A percentile compares a stretch with the other conserved stretches of the same genome.
These are phyloP conservation scores for Mimosa bimucronata DNA, from an alignment of 306 rosid species.

Conservation along the genomic window DNA sequence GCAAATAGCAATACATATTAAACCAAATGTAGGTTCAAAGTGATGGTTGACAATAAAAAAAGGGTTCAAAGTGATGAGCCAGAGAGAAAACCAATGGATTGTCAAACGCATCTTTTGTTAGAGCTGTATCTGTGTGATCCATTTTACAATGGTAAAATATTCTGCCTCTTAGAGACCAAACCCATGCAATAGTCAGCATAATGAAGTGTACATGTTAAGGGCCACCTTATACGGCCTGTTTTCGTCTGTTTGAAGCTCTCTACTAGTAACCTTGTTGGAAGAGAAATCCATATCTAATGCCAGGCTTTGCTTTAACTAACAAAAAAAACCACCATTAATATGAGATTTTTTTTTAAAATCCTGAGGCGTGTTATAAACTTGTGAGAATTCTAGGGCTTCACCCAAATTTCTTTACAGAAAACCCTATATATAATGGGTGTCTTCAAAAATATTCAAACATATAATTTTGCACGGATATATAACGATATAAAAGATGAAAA, in stretches of 20 bases:
- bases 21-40: not conserved
- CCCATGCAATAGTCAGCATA: not conserved
- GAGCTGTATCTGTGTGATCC: no score
- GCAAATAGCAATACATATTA: not conserved
- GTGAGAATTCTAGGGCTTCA: not conserved
- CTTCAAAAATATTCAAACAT: not conserved
- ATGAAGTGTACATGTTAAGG: no score
- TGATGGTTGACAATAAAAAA: no score
- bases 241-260: no score
- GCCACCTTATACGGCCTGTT: no score
- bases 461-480: not conserved
- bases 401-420: not conserved
- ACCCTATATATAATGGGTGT: not conserved
- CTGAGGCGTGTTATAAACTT: not conserved
- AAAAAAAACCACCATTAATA: no score
- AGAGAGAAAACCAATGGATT: not conserved
- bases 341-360: not conserved
- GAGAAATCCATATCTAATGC: not conserved
- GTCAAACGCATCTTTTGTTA: no score
- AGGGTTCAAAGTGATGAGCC: not conserved
- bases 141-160: no score
- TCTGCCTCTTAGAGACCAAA: no score
- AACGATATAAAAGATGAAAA: no score
- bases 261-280: no score
- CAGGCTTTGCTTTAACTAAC: no score